Evolutionary conservation across 495 filamentous ascomycete genomes (phyloP), one percentile per base, ranked within the genome.

Genomic region (Penicillium odoratum): DNA sequence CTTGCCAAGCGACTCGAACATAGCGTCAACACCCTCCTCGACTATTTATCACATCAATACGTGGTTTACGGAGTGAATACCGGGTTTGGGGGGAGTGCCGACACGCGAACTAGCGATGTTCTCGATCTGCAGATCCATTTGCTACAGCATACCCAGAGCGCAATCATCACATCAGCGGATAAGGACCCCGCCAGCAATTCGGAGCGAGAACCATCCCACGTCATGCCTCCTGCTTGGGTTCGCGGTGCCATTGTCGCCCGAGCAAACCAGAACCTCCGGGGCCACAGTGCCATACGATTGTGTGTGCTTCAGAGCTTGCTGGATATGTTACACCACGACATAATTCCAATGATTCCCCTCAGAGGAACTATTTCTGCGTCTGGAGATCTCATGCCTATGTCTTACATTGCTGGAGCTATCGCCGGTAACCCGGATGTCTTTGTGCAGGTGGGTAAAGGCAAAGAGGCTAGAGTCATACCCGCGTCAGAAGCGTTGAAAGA

Each of bases 11-110:
- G 43, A 21, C 48, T 63, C 5, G 60, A 63, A 8, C 43, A 53
- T 28, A 52, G 47, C 18, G 60, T 63, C 4, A 48, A 63, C 7
- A 53, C 60, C 25, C 48, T 63, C 7, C 33, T 48, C 13, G 56
- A 63, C 8, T 43, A 56, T 26, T 42, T 63, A 8, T 25, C 60
- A 8, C 52, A 56, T 10, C 18, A 59, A 13, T 59, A 42, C 26
- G 60, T 63, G 26, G 49, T 63, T 7, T 63, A 63, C n/a, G 85
- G 85, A 5, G 84, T 88, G 58, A 88, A 84, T 61, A 88, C 85
- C 5, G 85, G 85, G 10, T 87, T 86, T 52, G 85, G 85, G n/a
- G 85, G 83, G 5, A 86, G 80, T 56, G 85, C 85, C n/a, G 83
- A 87, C 56, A 74, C 78, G 0, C 70, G 82, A 7, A 81, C 61